Conservation (phyloP, 2,329 filamentous ascomycete species). For the Alternaria rosae region DNA sequence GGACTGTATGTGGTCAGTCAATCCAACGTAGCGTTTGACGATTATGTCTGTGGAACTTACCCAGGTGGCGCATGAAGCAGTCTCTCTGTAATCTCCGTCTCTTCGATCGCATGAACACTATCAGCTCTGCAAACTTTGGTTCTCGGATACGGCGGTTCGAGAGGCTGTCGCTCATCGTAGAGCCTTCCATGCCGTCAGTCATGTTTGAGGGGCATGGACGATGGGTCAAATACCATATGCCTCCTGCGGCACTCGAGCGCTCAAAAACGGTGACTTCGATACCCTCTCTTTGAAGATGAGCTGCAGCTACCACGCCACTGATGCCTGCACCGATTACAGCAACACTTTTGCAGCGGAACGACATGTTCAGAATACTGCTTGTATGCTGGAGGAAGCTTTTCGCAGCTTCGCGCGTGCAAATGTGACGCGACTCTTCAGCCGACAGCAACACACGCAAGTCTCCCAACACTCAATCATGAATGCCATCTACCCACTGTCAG, state of each 20-base stretch:
- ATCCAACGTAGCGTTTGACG: not conserved
- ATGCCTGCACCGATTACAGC: slow-evolving; percentile 50
- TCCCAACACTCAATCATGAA: not conserved
- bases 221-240: slow-evolving; percentile 58
- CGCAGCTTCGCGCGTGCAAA: not conserved
- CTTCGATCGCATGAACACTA: slow-evolving; percentile 19
- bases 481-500: not conserved
- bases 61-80: slow-evolving; percentile 60
- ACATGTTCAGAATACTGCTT: slow-evolving; percentile 18
- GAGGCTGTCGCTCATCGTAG: slow-evolving; percentile 58
- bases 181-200: slow-evolving; percentile 43
- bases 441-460: not conserved
- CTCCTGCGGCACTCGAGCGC: slow-evolving; percentile 60
- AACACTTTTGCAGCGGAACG: slow-evolving; percentile 27
- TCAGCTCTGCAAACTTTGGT: slow-evolving; percentile 27
- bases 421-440: not conserved
- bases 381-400: not conserved
- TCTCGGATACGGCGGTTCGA: slow-evolving; percentile 59
- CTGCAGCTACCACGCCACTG: slow-evolving; percentile 47
- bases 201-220: not conserved
- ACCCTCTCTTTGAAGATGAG: slow-evolving; percentile 44
- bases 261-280: slow-evolving; percentile 64
- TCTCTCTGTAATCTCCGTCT: slow-evolving; percentile 18
- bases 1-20: slow-evolving; percentile 50
- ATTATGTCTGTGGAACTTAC: slow-evolving; percentile 30